Percentiles rank a stretch among this genome's conserved stretches.
Evolutionary conservation across 2,329 filamentous ascomycete genomes (phyloP).

Genomic region (Calonectria montana): DNA sequence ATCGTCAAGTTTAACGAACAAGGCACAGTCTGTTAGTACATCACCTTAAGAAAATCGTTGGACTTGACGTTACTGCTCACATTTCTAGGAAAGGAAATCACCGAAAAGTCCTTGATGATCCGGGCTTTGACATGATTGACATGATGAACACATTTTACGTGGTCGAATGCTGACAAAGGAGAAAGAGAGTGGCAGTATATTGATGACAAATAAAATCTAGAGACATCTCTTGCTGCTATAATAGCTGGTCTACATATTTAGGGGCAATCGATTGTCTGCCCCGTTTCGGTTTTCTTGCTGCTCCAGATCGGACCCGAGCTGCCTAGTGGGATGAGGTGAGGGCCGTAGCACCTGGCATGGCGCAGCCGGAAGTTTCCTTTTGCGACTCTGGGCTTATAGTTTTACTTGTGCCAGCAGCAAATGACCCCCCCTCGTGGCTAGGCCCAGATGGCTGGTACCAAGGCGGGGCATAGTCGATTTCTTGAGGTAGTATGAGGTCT

Average conservation of each 20-base stretch:
- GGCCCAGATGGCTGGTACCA: conserved; percentile 9
- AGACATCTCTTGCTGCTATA: background rate
- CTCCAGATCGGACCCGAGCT: background rate
- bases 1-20: too few species aligned
- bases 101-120: background rate
- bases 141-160: background rate
- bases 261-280: background rate
- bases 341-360: background rate
- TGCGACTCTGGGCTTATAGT: background rate
- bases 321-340: background rate
- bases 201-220: background rate
- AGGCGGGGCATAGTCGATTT: background rate
- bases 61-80: background rate
- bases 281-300: background rate
- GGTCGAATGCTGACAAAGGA: background rate
- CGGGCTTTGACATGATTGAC: background rate
- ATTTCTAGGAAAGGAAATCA: background rate
- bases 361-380: background rate
- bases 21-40: background rate
- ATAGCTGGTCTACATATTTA: background rate
- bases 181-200: background rate
- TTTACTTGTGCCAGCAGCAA: background rate
- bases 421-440: background rate
- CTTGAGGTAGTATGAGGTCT: background rate
- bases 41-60: background rate